Evolutionary conservation across 2,329 filamentous ascomycete genomes (phyloP), one percentile per base, ranked within the genome.

Genomic region (Penicillium sclerotigenum): DNA sequence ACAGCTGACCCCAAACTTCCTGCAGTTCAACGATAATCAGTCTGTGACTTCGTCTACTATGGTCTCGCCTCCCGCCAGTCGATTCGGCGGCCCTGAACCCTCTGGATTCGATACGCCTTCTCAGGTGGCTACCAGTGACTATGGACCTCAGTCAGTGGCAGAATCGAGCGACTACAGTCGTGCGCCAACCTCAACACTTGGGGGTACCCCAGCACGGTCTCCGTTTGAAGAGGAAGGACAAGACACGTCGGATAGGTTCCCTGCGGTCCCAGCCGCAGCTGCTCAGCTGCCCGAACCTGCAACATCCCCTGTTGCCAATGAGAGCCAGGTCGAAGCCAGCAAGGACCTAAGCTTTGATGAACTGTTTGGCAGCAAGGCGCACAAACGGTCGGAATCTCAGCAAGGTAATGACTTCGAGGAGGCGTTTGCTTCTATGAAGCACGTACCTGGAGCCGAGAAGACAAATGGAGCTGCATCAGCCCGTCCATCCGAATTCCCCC

Each of bases 21-120:
- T 93, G 46, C 89, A 90, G 5, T 85, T 96, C 64, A 78, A 80
- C 42, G 80, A 86, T 46, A 78, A 81, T 47, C 87, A 89, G 58
- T 90, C 89, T 3, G 77, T 89, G 52, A 87, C 85, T 54, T 91
- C 90, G 20, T 94, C 91, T 16, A 87, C 89, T 28, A 88, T 88
- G 72, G 87, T 87, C 8, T 90, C 89, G 24, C 87, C 88, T 22
- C 87, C 90, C 40, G 83, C 83, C 46, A 85, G 88, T 75, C 75
- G 86, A 70, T 79, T 83, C 70, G 85, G 84, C 49, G 74, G 68
- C 31, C 66, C 72, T 49, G 83, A 84, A 47, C 73, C 77, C 28
- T 77, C 74, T 6, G 73, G 71, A n/a, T 51, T 69, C 51, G 75
- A 75, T 48, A 79, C 79, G 9, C 77, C 77, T 18, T 78, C 75